Evolutionary conservation across 441 rosid genomes (phyloP), one percentile per base, ranked within the genome.

Genomic region (Mallotus japonicus): DNA sequence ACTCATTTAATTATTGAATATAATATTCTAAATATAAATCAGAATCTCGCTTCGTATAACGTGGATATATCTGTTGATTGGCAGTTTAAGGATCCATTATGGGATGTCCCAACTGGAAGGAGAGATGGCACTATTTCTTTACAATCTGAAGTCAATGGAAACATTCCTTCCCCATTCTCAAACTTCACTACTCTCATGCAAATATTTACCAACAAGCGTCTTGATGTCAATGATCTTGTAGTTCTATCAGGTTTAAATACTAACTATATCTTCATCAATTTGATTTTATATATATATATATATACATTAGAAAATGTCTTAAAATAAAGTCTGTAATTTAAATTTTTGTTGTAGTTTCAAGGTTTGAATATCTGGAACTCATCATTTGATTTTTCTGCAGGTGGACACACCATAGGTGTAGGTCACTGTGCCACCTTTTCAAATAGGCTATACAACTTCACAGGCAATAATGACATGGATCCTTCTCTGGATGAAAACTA

Each of bases 31-130:
- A 28, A 28, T 28, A 6, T 37, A 37, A 0, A 37, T 6, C 0
- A 37, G 6, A 37, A 44, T 44, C 7, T 44, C 11, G 0, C 1
- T 44, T 44, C 49, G 12, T 44, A 44, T 44, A 44, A 0, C 1
- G 6, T 44, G 8, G 11, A 44, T 44, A 44, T 44, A 2, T 10
- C 3, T 9, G 10, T 22, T 22, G 6, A 10, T 20, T 37, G 4
- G 28, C 82, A 88, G 93, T 82, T 65, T 65, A 56, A 64, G 11
- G 71, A 62, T 71, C 62, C 84, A 3, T 40, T 82, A 65, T 91
- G 92, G 94, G 65, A 73, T 1, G 92, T 91, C 8, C 73, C 67
- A 5, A 85, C 87, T 0, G 95, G 95, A 22, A 81, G 97, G 69
- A 81, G 82, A 75, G 94, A 91, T 34, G 91, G 95, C 24, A 74